phyloP scores from a whole-genome alignment of 2,329 filamentous ascomycete species.

The Arthrocladium fulminans region DNA sequence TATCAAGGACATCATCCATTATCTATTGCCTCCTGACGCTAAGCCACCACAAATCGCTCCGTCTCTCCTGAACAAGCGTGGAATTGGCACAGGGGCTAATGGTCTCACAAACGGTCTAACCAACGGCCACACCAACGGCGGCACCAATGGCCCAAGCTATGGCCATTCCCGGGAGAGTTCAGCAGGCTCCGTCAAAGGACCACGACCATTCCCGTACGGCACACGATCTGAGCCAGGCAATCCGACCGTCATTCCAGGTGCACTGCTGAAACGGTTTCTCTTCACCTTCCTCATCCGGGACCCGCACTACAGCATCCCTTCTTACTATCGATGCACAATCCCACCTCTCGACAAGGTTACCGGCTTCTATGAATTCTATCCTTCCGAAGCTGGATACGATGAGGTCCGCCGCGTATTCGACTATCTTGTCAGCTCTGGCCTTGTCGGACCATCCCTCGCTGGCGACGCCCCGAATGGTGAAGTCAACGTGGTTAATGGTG shows the following conservation, averaged over 20 bases:
- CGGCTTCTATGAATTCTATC: slow-evolving; percentile 78
- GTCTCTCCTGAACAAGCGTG: slow-evolving; percentile 58
- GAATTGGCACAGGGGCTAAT: slow-evolving; percentile 45
- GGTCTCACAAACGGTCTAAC: slow-evolving; percentile 29
- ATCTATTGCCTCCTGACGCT: slow-evolving; percentile 68
- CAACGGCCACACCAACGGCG: slow-evolving; percentile 16
- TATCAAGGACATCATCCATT: slow-evolving; percentile 97
- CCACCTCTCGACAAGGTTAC: slow-evolving; percentile 76
- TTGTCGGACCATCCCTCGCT: slow-evolving; percentile 61
- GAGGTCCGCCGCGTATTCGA: slow-evolving; percentile 84
- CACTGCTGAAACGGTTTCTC: slow-evolving; percentile 70
- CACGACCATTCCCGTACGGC: slow-evolving; percentile 53
- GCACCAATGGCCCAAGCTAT: too few species aligned
- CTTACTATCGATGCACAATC: slow-evolving; percentile 87
- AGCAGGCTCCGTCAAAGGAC: too few species aligned
- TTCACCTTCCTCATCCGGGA: slow-evolving; percentile 96
- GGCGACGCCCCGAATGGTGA: slow-evolving; percentile 27
- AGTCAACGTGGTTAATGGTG: slow-evolving; percentile 16
- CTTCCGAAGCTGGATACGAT: slow-evolving; percentile 78
- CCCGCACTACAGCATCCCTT: slow-evolving; percentile 82
- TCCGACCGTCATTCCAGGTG: slow-evolving; percentile 72
- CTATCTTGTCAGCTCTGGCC: slow-evolving; percentile 59
- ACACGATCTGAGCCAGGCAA: slow-evolving; percentile 59
- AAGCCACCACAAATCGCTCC: slow-evolving; percentile 63
- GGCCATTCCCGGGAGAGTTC: too few species aligned